Conservation (phyloP, 225 moss, liverwort and hornwort species). For the Pseudisothecium myosuroides region DNA sequence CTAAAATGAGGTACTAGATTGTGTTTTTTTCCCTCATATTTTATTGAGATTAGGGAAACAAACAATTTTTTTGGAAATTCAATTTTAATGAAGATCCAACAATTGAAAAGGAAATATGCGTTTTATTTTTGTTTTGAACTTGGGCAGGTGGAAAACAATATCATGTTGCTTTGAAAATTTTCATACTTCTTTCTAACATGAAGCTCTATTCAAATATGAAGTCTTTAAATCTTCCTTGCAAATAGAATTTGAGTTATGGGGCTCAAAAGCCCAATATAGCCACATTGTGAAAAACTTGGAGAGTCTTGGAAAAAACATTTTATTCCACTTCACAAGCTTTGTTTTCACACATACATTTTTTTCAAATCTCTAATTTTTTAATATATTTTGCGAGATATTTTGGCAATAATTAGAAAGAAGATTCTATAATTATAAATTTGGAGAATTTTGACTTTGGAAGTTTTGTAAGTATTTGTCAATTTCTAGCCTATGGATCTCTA, state of each 20-base stretch:
- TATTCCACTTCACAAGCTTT: neutral
- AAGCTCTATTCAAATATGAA: neutral
- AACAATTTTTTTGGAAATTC: too few species aligned
- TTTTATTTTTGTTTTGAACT: rapidly evolving
- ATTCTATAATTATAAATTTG: too few species aligned
- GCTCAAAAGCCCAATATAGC: rapidly evolving
- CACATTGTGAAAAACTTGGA: neutral
- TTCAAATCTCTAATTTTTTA: too few species aligned
- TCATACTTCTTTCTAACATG: neutral
- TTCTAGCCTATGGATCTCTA: neutral
- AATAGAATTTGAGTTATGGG: neutral
- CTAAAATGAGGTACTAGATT: too few species aligned
- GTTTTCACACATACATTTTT: rapidly evolving
- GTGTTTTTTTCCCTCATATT: too few species aligned
- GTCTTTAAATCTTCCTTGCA: neutral
- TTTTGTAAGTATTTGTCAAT: neutral
- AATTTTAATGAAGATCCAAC: neutral
- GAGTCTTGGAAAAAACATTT: too few species aligned
- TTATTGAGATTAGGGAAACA: too few species aligned
- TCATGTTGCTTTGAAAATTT: neutral
- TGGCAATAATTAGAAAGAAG: too few species aligned
- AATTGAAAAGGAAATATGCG: rapidly evolving
- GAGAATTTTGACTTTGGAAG: rapidly evolving
- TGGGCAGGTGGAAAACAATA: rapidly evolving
- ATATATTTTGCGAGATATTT: too few species aligned